Evolutionary conservation across 2,329 filamentous ascomycete genomes (phyloP), one percentile per base, ranked within the genome.

Genomic region (Neopestalotiopsis sp.): DNA sequence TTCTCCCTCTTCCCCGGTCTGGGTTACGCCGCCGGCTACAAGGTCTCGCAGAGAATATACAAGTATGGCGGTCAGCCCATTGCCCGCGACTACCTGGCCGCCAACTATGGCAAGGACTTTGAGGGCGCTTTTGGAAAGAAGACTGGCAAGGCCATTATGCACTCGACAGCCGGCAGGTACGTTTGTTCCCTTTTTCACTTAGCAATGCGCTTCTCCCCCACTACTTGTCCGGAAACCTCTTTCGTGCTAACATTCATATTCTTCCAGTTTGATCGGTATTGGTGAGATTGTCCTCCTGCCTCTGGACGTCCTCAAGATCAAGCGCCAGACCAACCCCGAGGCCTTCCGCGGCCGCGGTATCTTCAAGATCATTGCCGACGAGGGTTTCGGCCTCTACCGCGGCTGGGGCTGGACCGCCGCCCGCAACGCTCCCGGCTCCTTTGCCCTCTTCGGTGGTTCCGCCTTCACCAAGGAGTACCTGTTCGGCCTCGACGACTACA

Each of bases 1-100:
- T 88, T 98, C 78, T 98, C 95, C 58, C 89, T 99, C 61, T 99
- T 99, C 85, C 96, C 96, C 40, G 96, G 96, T 79, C 89, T 99
- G 70, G 96, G 96, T 78, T 99, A 99, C 81, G 96, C 96, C 69
- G 96, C 96, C 68, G 95, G 95, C 71, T 99, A 99, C 88, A 99
- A 99, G 89, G 91, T 98, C 71, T 89, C 97, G 68, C 96, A 99
- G 88, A 89, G 96, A 81, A 90, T 99, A 80, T 99, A 99, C 89
- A 99, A 99, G 86, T 99, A 98, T 79, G 96, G 96, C 74, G 96
- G 96, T 65, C 96, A 99, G 86, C 96, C 96, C 59, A 93, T 98
- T 76, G 95, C 94, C 53, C 92, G 95, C 67, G 96, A 99, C 83
- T 98, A 92, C 83, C 89, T 99, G 66, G 88, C 89, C 66, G 83